phyloP scores from a whole-genome alignment of 2,329 filamentous ascomycete species.

The Graphilbum sp. region DNA sequence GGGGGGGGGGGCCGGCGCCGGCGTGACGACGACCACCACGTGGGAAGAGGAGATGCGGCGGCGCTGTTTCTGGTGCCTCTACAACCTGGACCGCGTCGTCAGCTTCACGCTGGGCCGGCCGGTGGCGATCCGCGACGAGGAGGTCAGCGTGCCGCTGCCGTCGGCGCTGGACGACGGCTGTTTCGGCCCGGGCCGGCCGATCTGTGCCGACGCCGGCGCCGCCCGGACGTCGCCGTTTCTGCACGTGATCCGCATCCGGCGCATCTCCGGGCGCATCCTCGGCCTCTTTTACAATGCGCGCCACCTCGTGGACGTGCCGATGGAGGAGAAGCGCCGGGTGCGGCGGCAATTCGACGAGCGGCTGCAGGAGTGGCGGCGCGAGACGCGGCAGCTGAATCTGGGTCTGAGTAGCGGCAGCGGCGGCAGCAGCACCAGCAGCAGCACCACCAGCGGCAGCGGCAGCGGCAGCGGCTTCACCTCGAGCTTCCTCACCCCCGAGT shows the following conservation, averaged over 20 bases:
- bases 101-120: conserved; percentile 4
- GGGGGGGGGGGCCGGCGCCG: conserved; percentile 6
- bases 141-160: conserved; percentile 5
- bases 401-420: background rate
- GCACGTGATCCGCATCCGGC: conserved; percentile 6
- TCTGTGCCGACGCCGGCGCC: background rate
- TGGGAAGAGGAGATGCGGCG: conserved; percentile 4
- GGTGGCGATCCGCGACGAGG: conserved; percentile 6
- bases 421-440: background rate
- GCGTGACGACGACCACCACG: background rate
- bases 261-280: conserved; percentile 2
- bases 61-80: conserved; percentile 6
- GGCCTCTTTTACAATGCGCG: conserved; percentile 1
- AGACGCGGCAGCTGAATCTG: background rate
- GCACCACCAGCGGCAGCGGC: background rate
- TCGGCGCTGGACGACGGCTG: conserved; percentile 4
- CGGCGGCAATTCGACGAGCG: conserved; percentile 1
- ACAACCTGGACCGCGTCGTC: conserved; percentile 6
- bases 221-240: conserved; percentile 7
- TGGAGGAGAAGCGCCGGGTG: background rate
- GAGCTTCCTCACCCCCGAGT: conserved; percentile 1
- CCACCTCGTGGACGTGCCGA: background rate
- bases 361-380: background rate
- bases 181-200: background rate
- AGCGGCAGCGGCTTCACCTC: background rate